Base-by-base conservation (phyloP, 768 basidiomycete species). In the Dictyophora rubrovolvata region DNA sequence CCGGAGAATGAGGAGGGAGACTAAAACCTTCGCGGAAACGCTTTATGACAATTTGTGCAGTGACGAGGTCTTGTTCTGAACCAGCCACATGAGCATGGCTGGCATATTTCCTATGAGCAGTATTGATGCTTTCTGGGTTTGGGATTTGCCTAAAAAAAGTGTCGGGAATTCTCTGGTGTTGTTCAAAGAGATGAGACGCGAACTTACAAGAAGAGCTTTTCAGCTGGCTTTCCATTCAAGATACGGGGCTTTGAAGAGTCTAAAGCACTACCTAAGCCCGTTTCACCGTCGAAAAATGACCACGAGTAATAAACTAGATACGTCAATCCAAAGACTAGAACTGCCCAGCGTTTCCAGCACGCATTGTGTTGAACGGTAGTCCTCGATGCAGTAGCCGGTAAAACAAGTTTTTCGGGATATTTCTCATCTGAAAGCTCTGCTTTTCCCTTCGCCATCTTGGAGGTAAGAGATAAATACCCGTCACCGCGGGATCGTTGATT, bases 31-130 rank as follows among this genome's bases (percentile, higher is more conserved):
- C 71, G 65, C 86, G 86, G 70, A 92, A 84, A 61, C 86, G 72
- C 20, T 78, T 68, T 56, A 93, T 78, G 60, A 91, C 78, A 28
- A 76, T 72, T 64, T 83, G 79, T 5, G 89, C 89, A 5, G 84
- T 82, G 56, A 73, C 69, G 56, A 81, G 68, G 67, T 88, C 85
- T 61, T 79, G 79, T 4, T 70, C 61, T n/a, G 84, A 82, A 9
- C 87, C 86, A 4, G 87, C 87, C 53, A 87, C 72, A 70, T 89
- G 89, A 23, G 87, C 86, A 62, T 84, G 82, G 1, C 79, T 79
- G 0, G 85, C 83, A 66, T 81, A 86, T 20, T 70, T 68, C n/a
- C 77, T 76, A 20, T 85, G 85, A 5, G 79, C 74, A 22, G 73
- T 73, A 1, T 82, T 64, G 1, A 86, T 86, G 60, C 80, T 84